Evolutionary conservation across 768 basidiomycete species (phyloP).

Genomic region (Neoboletus subvelutipes): DNA sequence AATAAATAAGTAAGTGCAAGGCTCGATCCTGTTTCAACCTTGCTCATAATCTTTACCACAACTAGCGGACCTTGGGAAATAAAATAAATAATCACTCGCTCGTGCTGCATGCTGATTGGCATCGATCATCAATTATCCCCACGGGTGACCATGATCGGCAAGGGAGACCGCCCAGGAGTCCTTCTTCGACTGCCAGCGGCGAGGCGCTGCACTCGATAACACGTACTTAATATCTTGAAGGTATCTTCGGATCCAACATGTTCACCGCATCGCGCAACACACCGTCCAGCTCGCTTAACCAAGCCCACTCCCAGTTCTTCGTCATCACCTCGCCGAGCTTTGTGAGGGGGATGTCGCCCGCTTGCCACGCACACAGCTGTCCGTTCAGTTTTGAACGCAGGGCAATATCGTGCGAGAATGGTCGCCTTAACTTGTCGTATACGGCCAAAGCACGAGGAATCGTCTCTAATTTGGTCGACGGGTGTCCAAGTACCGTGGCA

Average conservation of each 20-base stretch:
- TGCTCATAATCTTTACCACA: too few species aligned
- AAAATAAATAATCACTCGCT: background rate
- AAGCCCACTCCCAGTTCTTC: slow-evolving; percentile 59
- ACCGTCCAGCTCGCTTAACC: slow-evolving; percentile 25
- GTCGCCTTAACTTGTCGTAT: slow-evolving; percentile 52
- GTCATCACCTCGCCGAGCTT: slow-evolving; percentile 43
- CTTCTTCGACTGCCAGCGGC: background rate
- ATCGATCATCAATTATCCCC: too few species aligned
- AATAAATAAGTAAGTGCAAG: too few species aligned
- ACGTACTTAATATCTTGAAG: background rate
- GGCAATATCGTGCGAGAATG: slow-evolving; percentile 40
- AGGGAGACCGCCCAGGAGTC: too few species aligned
- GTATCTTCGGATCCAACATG: slow-evolving; percentile 10
- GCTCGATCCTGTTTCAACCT: too few species aligned
- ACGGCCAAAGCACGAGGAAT: slow-evolving; percentile 42
- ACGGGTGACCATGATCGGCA: too few species aligned
- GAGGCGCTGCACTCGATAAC: background rate
- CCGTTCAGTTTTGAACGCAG: slow-evolving; percentile 22
- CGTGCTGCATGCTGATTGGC: background rate
- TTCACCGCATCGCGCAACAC: slow-evolving; percentile 18
- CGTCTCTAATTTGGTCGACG: slow-evolving; percentile 32
- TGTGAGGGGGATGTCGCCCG: slow-evolving; percentile 30
- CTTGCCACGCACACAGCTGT: slow-evolving; percentile 19
- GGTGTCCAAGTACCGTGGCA: slow-evolving; percentile 45
- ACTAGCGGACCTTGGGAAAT: background rate